Conservation (phyloP, 2,329 filamentous ascomycete species). For the Fusarium fracticaudum region DNA sequence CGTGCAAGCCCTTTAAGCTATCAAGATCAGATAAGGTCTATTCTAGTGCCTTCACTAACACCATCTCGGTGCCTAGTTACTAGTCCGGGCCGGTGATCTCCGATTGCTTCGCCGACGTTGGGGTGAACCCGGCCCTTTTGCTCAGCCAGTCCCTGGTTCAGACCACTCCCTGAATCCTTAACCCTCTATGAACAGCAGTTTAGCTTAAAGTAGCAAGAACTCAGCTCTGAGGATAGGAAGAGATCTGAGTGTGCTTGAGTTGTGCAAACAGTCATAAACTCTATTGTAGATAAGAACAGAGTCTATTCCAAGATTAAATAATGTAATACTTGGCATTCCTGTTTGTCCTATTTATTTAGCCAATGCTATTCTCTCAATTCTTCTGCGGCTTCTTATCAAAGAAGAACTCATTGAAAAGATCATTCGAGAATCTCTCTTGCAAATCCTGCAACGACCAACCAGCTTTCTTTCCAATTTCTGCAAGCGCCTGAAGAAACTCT, state of each 20-base stretch:
- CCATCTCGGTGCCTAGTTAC: background rate
- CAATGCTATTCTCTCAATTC: background rate
- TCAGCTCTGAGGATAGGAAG: too few species aligned
- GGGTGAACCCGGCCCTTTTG: too few species aligned
- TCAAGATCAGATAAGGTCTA: background rate
- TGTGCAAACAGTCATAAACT: background rate
- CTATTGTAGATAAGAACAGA: background rate
- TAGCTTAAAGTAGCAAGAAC: too few species aligned
- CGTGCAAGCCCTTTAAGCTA: background rate
- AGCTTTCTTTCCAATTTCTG: background rate
- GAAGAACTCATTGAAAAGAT: background rate
- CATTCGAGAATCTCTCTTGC: background rate
- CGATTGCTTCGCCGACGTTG: too few species aligned
- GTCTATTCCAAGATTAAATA: background rate
- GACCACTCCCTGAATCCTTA: too few species aligned
- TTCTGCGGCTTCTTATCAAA: background rate
- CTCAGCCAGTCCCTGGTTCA: too few species aligned
- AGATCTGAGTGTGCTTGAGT: too few species aligned
- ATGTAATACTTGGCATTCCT: background rate
- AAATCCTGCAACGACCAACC: background rate
- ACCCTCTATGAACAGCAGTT: too few species aligned
- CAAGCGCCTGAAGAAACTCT: background rate
- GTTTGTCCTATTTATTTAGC: background rate
- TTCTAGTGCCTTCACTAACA: background rate
- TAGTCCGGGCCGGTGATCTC: background rate